Percentiles rank a stretch among this genome's conserved stretches.
These are phyloP conservation scores for Solanum paucissectum DNA, from an alignment of 257 asterid species.

Conservation along the genomic window DNA sequence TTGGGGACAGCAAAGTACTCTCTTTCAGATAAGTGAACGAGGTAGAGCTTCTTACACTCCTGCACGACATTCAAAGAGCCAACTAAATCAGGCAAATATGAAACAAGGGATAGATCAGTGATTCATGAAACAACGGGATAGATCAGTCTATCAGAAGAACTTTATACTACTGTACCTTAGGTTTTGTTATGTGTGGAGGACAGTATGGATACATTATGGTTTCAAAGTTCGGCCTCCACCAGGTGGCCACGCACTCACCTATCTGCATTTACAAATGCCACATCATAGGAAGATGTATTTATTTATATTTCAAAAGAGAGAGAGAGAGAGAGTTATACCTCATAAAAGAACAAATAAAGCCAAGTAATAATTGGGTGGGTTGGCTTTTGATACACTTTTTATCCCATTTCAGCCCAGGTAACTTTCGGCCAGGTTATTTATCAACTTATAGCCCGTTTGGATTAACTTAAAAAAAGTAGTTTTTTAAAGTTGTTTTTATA, in stretches of 20 bases:
- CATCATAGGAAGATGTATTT: not conserved
- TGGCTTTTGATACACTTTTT: not conserved
- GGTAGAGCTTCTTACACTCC: slow-evolving; percentile 87
- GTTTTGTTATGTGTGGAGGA: slow-evolving; percentile 92
- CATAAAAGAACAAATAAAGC: not conserved
- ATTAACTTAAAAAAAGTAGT: too few species aligned
- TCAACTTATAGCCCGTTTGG: not conserved
- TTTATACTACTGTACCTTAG: slow-evolving; percentile 37
- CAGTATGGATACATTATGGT: slow-evolving; percentile 91
- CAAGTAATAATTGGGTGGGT: not conserved
- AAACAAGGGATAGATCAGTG: not conserved
- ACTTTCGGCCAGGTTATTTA: not conserved
- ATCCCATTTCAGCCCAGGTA: not conserved
- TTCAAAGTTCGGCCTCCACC: slow-evolving; percentile 99
- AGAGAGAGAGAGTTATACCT: not conserved
- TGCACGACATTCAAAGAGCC: slow-evolving; percentile 17
- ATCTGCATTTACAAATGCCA: slow-evolving; percentile 38
- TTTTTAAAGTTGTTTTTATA: too few species aligned
- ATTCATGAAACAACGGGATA: not conserved
- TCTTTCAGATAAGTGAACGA: slow-evolving; percentile 80
- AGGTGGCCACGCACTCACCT: slow-evolving; percentile 89
- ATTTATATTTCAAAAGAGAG: not conserved
- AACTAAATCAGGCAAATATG: not conserved
- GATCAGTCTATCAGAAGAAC: not conserved
- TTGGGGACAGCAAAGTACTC: slow-evolving; percentile 93